These are phyloP conservation scores for Boletus eberwhitei DNA, from an alignment of 768 basidiomycete genomes.

Conservation along the genomic window DNA sequence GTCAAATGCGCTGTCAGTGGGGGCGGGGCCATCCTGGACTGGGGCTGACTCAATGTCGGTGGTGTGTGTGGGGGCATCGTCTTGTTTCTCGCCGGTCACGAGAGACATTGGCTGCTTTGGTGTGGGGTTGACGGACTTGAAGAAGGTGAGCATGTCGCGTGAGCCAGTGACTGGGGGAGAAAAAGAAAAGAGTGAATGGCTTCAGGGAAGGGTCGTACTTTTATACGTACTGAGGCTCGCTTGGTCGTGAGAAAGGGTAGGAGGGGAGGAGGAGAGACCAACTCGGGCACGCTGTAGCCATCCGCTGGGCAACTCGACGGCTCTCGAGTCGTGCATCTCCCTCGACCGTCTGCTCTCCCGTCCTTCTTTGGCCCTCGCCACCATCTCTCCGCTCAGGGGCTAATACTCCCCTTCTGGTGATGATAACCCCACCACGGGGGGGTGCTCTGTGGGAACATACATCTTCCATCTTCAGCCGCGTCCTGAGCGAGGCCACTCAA, in stretches of 20 bases:
- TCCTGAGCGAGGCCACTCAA: neutral
- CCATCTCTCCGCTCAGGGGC: conserved; percentile 13
- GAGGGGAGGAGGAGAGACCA: neutral
- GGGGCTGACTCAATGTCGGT: conserved; percentile 3
- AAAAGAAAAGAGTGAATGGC: neutral
- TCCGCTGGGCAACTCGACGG: neutral
- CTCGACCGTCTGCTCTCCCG: no score
- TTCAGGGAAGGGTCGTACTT: neutral
- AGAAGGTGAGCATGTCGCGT: conserved; percentile 23
- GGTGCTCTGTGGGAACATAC: conserved; percentile 15
- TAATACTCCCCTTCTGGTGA: neutral
- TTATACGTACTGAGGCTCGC: conserved; percentile 30
- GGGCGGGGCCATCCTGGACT: neutral
- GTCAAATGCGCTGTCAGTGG: neutral
- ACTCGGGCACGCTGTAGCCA: neutral
- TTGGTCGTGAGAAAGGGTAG: conserved; percentile 29
- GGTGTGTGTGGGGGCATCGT: neutral
- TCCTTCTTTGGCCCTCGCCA: neutral
- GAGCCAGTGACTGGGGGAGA: neutral
- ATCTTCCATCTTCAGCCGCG: neutral
- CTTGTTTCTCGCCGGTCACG: neutral
- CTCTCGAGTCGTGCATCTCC: neutral
- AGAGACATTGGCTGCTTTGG: conserved; percentile 9
- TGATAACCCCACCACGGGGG: conserved; percentile 9
- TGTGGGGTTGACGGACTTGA: conserved; percentile 16